Evolutionary conservation across 2,329 filamentous ascomycete species (phyloP).

Genomic region (Fusarium austroafricanum): DNA sequence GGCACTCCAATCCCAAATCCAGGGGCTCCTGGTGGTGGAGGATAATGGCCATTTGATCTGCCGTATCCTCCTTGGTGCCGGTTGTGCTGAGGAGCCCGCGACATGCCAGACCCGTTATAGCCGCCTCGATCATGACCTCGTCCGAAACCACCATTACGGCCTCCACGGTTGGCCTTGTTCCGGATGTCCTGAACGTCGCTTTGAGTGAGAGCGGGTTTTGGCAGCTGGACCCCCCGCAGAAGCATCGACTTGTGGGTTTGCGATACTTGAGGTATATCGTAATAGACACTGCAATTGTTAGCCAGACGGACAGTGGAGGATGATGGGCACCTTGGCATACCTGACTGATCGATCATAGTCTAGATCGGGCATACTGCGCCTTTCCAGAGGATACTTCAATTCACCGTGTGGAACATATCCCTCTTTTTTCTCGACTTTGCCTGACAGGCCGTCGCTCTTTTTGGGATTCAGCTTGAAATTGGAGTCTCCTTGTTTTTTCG

Average conservation of each 20-base stretch:
- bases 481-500: slow-evolving; percentile 79
- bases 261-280: slow-evolving; percentile 79
- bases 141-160: slow-evolving; percentile 47
- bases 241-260: slow-evolving; percentile 94
- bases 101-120: slow-evolving; percentile 46
- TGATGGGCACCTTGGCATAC: slow-evolving; percentile 60
- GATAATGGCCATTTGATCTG: slow-evolving; percentile 29
- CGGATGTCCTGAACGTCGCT: slow-evolving; percentile 80
- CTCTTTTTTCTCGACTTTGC: slow-evolving; percentile 83
- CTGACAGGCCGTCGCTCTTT: slow-evolving; percentile 81
- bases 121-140: slow-evolving; percentile 43
- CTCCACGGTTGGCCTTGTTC: slow-evolving; percentile 68
- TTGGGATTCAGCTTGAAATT: slow-evolving; percentile 80
- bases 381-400: slow-evolving; percentile 80
- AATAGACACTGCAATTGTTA: slow-evolving; percentile 75
- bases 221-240: slow-evolving; percentile 82
- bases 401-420: slow-evolving; percentile 86
- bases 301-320: slow-evolving; percentile 19
- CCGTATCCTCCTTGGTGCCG: slow-evolving; percentile 41
- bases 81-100: slow-evolving; percentile 35
- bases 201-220: slow-evolving; percentile 76
- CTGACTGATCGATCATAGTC: slow-evolving; percentile 89
- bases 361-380: slow-evolving; percentile 77
- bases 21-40: slow-evolving; percentile 50
- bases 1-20: slow-evolving; percentile 52